Percentiles rank a stretch among this genome's conserved stretches.
Evolutionary conservation across 352 stramenopile species (phyloP).

Genomic region (Phytophthora fragariae): DNA sequence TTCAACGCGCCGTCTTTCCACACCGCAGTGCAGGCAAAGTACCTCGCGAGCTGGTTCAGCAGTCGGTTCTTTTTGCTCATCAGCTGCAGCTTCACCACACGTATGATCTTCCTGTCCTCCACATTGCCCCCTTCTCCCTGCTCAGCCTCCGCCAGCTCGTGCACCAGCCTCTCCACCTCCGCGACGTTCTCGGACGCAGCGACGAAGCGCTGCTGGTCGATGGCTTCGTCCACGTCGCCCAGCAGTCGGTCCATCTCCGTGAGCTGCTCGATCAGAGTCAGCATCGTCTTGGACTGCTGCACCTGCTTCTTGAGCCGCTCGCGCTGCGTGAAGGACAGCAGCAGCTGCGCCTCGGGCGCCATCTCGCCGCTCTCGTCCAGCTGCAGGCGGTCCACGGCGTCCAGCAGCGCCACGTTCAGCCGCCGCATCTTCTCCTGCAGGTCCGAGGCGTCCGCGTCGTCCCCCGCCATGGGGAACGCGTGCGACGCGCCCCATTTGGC

Average conservation of each 20-base stretch:
- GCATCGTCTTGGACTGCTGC: slow-evolving; percentile 66
- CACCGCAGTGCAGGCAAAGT: slow-evolving; percentile 46
- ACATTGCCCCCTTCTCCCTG: slow-evolving; percentile 7
- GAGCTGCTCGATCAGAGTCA: slow-evolving; percentile 74
- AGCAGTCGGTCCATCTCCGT: slow-evolving; percentile 65
- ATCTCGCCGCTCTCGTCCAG: slow-evolving; percentile 39
- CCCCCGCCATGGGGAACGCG: slow-evolving; percentile 7
- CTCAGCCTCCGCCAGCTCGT: slow-evolving; percentile 29
- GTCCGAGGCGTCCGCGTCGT: slow-evolving; percentile 42
- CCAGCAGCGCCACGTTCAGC: slow-evolving; percentile 52
- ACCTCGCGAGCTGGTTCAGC: slow-evolving; percentile 54
- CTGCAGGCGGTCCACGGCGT: slow-evolving; percentile 63
- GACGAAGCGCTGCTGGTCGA: slow-evolving; percentile 58
- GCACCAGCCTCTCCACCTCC: slow-evolving; percentile 49
- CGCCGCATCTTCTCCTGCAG: slow-evolving; percentile 58
- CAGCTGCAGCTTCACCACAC: slow-evolving; percentile 56
- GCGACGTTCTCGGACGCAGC: slow-evolving; percentile 49
- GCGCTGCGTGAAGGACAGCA: slow-evolving; percentile 64
- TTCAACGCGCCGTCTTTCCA: slow-evolving; percentile 58
- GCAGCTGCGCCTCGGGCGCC: slow-evolving; percentile 48
- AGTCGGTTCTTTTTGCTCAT: slow-evolving; percentile 65
- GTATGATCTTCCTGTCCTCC: slow-evolving; percentile 43
- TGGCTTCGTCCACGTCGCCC: slow-evolving; percentile 52
- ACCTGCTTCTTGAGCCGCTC: slow-evolving; percentile 70
- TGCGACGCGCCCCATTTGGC: slow-evolving; percentile 50